Base-by-base conservation (phyloP, 441 rosid species). In the Biscutella laevigata region DNA sequence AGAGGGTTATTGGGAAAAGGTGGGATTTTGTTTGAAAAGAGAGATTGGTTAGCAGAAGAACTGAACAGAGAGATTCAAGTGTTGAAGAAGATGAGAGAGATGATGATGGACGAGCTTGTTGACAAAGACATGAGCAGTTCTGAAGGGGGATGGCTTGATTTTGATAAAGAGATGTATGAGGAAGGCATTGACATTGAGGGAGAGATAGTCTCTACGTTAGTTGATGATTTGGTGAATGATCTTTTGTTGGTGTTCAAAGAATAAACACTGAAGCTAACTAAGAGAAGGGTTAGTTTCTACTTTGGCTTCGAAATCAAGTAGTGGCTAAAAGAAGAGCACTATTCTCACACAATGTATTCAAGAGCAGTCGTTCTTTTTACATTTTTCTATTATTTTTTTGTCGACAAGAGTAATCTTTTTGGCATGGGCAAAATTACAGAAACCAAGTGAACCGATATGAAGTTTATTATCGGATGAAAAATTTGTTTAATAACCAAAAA, bases 41-140 rank as follows among this genome's bases (percentile, higher is more conserved):
- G 72, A 50, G 77, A 60, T 26, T 68, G 73, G 86, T 34, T 80
- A 65, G 94, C 86, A 0, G 82, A 75, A 45, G 88, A 86, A 68
- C 53, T 88, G 66, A 71, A 72, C 34, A 72, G 68, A 70, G 88
- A 77, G 63, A 72, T 86, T 5, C 49, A 30, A 0, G 65, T 73
- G 27, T 77, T 81, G 84, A 75, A 70, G 59, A 64, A 72, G 66
- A 77, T 72, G 75, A 78, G 83, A 42, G 94, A 78, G 32, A 35
- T 72, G 73, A 78, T 79, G 86, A 87, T 88, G 71, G 96, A 88
- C 59, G 95, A 86, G 53, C 83, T 92, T 53, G 83, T 82, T 25
- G 84, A 84, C 49, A 77, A 51, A 54, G 89, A 92, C 55, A 92
- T 88, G 98, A 82, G 80, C 75, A 68, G 64, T 21, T 38, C 8